phyloP scores from a whole-genome alignment of 73 alveolate genomes.

The Uronychia binucleata region DNA sequence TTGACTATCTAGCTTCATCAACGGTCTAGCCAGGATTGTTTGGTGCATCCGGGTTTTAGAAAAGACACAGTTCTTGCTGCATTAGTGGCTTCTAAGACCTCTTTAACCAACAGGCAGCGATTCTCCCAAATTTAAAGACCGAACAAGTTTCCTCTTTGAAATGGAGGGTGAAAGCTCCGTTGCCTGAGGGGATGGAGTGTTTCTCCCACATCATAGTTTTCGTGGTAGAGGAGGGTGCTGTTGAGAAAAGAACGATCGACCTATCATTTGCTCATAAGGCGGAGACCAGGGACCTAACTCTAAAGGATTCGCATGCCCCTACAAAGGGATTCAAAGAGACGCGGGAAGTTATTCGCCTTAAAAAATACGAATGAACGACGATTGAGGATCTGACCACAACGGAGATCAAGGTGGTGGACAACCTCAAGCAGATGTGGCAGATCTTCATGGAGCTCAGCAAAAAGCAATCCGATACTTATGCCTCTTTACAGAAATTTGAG shows the following conservation, averaged over 20 bases:
- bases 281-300: neutral
- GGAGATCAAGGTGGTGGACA: conserved; percentile 54
- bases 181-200: neutral
- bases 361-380: neutral
- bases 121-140: neutral
- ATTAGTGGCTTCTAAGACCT: no score
- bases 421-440: conserved; percentile 47
- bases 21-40: no score
- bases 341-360: neutral
- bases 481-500: neutral
- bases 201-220: neutral
- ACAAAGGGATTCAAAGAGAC: conserved; percentile 4
- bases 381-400: conserved; percentile 52
- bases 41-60: no score
- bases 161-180: neutral
- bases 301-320: neutral
- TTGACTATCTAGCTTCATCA: neutral
- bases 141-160: neutral
- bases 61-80: no score
- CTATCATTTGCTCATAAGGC: neutral
- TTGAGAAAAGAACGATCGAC: neutral
- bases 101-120: no score
- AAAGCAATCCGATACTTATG: neutral
- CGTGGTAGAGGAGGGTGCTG: neutral
- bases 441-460: conserved; percentile 45